phyloP scores from a whole-genome alignment of 73 alveolate species.

The Paramecium biaurelia region DNA sequence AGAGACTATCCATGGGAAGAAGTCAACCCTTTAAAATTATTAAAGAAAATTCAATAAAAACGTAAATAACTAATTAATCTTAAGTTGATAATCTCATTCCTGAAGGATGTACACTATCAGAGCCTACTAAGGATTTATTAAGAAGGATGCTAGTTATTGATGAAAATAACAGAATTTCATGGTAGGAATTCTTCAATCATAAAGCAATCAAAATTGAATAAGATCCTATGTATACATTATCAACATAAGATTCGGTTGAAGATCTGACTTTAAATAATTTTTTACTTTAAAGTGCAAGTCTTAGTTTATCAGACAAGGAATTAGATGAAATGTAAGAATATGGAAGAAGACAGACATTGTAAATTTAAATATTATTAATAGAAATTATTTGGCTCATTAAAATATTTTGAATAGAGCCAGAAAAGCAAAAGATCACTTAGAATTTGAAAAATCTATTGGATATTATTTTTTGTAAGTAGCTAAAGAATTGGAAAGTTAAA shows the following conservation, averaged over 20 bases:
- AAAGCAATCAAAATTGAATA: not conserved
- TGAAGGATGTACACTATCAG: constrained; percentile 52
- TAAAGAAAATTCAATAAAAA: not conserved
- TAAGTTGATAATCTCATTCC: constrained; percentile 22
- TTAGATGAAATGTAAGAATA: not conserved
- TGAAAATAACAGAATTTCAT: constrained; percentile 50
- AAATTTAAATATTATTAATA: not conserved
- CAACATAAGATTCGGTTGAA: not conserved
- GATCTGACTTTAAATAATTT: constrained; percentile 44
- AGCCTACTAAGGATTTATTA: not conserved
- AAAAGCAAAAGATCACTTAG: constrained; percentile 52
- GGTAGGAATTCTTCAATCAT: constrained; percentile 54
- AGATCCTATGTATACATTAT: not conserved
- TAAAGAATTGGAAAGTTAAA: constrained; percentile 6
- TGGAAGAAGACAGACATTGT: constrained; percentile 31
- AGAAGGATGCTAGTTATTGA: constrained; percentile 58
- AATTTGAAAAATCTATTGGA: constrained; percentile 34
- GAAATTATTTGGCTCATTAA: constrained; percentile 45
- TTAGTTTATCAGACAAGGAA: constrained; percentile 28
- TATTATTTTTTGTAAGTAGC: constrained; percentile 13
- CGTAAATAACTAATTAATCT: not conserved
- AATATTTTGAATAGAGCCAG: constrained; percentile 16
- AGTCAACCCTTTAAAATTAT: not conserved
- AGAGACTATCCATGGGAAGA: constrained; percentile 57
- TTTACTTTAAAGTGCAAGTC: not conserved